Evolutionary conservation across 176 grass and related monocot genomes (phyloP).

Genomic region (Panicum miliaceum): DNA sequence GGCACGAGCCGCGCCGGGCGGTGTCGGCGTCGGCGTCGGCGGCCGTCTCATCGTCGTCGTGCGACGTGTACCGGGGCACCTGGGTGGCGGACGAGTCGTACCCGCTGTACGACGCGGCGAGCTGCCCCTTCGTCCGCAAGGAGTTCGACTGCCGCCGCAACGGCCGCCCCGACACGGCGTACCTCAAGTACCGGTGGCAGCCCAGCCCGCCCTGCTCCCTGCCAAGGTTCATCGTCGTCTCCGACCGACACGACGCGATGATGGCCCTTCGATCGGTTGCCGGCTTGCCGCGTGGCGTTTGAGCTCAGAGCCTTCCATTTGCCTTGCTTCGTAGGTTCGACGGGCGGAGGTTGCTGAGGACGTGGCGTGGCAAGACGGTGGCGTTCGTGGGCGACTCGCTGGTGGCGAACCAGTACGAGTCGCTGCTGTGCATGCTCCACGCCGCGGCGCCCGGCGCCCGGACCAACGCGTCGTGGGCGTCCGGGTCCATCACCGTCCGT

Average conservation of each 20-base stretch:
- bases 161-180: constrained; percentile 62
- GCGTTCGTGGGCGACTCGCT: constrained; percentile 94
- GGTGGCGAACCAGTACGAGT: constrained; percentile 85
- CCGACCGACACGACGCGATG: not conserved
- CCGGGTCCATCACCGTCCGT: constrained; percentile 28
- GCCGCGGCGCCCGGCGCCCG: constrained; percentile 46
- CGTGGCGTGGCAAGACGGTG: constrained; percentile 73
- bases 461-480: constrained; percentile 37
- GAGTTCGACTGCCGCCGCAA: constrained; percentile 78
- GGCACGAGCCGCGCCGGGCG: not conserved
- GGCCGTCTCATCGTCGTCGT: not conserved
- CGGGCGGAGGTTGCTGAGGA: constrained; percentile 56
- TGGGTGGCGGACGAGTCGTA: constrained; percentile 79
- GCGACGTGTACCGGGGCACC: constrained; percentile 67
- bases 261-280: not conserved
- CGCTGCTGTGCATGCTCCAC: constrained; percentile 80
- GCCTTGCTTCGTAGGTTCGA: constrained; percentile 55
- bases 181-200: constrained; percentile 84
- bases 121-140: constrained; percentile 73
- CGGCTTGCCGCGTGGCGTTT: not conserved
- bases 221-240: constrained; percentile 46
- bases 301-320: not conserved
- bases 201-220: constrained; percentile 62
- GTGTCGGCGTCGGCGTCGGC: not conserved
- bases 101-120: constrained; percentile 73